Evolutionary conservation across 352 stramenopile species (phyloP).

Genomic region (Globisporangium parvum): DNA sequence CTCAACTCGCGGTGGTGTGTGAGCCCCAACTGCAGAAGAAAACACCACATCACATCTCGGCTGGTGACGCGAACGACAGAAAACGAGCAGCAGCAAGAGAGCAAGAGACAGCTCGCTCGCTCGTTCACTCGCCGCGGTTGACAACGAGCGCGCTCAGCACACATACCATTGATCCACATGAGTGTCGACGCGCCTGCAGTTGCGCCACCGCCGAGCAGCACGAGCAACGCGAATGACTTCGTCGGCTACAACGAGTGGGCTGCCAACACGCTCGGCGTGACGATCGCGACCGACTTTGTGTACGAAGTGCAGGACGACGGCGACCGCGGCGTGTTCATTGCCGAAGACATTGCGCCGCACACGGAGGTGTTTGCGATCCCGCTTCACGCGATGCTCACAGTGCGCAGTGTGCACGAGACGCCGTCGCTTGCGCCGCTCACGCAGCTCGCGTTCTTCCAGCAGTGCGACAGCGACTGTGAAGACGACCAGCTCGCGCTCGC

Average conservation of each 20-base stretch:
- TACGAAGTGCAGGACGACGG: constrained; percentile 57
- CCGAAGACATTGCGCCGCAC: constrained; percentile 72
- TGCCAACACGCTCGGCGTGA: constrained; percentile 35
- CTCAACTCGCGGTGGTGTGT: too few relatives aligned
- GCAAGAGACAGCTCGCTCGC: too few relatives aligned
- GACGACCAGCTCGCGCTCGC: constrained; percentile 64
- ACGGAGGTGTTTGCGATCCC: constrained; percentile 65
- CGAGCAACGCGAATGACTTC: constrained; percentile 19
- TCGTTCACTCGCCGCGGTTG: too few relatives aligned
- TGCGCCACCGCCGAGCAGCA: not conserved
- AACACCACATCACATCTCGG: constrained; percentile 1
- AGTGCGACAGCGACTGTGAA: constrained; percentile 33
- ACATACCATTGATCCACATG: too few relatives aligned
- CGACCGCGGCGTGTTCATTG: constrained; percentile 74
- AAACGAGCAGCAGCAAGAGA: too few relatives aligned
- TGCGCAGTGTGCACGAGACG: constrained; percentile 30
- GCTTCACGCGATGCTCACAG: constrained; percentile 41
- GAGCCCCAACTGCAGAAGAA: too few relatives aligned
- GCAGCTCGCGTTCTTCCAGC: constrained; percentile 43
- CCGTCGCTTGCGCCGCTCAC: constrained; percentile 25
- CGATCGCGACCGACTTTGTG: constrained; percentile 72
- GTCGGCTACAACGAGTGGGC: constrained; percentile 84
- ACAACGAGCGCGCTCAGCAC: too few relatives aligned
- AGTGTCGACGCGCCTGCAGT: not conserved
- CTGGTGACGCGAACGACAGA: not conserved